Evolutionary conservation across 164 flowering plant genomes (phyloP), one percentile per base, ranked within the genome.

Genomic region (Macadamia tetraphylla): DNA sequence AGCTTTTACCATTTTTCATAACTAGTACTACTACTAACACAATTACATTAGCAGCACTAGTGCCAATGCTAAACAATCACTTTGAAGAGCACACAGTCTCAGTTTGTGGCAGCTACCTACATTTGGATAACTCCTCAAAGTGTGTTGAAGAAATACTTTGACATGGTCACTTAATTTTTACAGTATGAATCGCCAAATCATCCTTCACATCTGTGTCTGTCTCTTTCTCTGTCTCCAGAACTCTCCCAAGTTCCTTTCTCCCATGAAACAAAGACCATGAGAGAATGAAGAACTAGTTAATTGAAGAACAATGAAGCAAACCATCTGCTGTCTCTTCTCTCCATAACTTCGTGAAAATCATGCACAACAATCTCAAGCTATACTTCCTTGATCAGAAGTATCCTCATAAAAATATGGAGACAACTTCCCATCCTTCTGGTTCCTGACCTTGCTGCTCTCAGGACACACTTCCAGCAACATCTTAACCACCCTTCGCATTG

Each of bases 401-500:
- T 78, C 82, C 31, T 75, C 80, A 15, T 68, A 57, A 71, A 70
- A 78, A 60, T 79, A 83, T 29, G 83, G 83, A 1, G 83, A 77
- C 43, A 83, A 76, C 66, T 73, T 77, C 15, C 84, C 86, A 18
- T 76, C 76, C 59, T 74, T 76, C 32, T 48, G 40, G 40, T 68
- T 18, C 12, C 52, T 77, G 31, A 74, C 29, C 70, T 61, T 67
- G 62, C 62, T 67, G 62, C 14, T 69, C 9, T 60, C 82, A 11
- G 73, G 46, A 40, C 67, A 64, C 17, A 72, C 83, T 44, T 81
- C 86, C 59, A 70, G 83, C 73, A 84, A 67, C 80, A 84, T 31
- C 62, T 81, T 84, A 59, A 84, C 87, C 48, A 81, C 85, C 53
- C 64, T 73, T 17, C 85, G 68, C 87, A 81, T 84, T 3, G 87